Evolutionary conservation across 1,284 basidiomycete species (phyloP).

Genomic region (Salmacisia buchloeana): DNA sequence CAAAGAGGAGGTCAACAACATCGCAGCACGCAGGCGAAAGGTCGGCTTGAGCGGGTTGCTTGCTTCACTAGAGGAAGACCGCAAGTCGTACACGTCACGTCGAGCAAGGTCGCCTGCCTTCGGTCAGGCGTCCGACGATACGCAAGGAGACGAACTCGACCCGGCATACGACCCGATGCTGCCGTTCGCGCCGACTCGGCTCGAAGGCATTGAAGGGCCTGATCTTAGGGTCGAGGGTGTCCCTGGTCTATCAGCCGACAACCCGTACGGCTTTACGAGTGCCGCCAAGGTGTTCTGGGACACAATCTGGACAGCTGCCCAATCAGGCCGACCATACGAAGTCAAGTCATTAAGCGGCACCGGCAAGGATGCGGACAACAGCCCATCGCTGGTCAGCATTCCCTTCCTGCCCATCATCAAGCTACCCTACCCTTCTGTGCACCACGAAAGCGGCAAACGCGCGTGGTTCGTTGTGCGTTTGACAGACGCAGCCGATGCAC

Average conservation of each 20-base stretch:
- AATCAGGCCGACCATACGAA: background rate
- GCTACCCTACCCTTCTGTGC: background rate
- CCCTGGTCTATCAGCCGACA: no score
- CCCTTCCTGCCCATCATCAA: constrained; percentile 3
- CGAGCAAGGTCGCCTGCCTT: no score
- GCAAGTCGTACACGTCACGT: no score
- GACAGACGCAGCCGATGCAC: constrained; percentile 4
- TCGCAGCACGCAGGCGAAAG: no score
- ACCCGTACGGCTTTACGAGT: background rate
- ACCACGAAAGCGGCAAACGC: background rate
- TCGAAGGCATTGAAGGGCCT: constrained; percentile 1
- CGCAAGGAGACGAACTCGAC: background rate
- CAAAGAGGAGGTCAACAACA: background rate
- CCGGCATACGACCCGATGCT: background rate
- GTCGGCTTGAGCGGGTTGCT: no score
- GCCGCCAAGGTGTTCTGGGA: background rate
- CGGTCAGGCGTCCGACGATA: background rate
- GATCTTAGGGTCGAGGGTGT: background rate
- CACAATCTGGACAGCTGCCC: background rate
- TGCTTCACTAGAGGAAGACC: no score
- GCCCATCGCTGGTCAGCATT: background rate
- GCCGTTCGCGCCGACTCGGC: background rate
- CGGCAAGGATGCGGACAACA: background rate
- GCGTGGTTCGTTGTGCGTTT: constrained; percentile 5
- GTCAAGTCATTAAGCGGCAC: background rate